Conservation (phyloP, 805 yeast genomes). For the Ogataea zsoltii region DNA sequence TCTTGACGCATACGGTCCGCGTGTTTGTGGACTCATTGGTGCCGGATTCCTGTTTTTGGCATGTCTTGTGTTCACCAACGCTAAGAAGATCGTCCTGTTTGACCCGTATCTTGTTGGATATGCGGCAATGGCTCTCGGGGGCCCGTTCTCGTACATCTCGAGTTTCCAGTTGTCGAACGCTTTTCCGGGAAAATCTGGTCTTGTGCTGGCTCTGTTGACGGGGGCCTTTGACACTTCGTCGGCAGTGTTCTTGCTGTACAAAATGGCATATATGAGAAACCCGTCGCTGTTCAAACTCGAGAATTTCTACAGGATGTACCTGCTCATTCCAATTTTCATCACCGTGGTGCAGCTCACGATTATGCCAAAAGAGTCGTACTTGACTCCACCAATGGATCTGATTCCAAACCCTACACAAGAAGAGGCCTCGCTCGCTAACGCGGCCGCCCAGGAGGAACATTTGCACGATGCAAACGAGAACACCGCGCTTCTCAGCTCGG, state of each 20-base stretch:
- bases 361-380: conserved; percentile 54
- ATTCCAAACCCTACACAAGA: conserved; percentile 34
- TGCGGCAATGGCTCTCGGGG: conserved; percentile 55
- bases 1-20: conserved; percentile 53
- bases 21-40: conserved; percentile 53
- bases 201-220: conserved; percentile 52
- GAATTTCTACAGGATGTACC: conserved; percentile 47
- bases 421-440: conserved; percentile 28
- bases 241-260: conserved; percentile 53
- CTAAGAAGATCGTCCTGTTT: conserved; percentile 33
- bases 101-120: conserved; percentile 58
- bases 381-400: conserved; percentile 39
- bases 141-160: conserved; percentile 57
- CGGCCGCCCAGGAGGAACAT: conserved; percentile 28
- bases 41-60: conserved; percentile 48
- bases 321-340: conserved; percentile 51
- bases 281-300: conserved; percentile 39
- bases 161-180: conserved; percentile 58
- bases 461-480: conserved; percentile 23
- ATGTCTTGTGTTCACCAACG: conserved; percentile 45
- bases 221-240: conserved; percentile 63
- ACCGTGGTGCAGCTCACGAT: conserved; percentile 44
- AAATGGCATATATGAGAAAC: conserved; percentile 38
- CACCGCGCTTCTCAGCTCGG: conserved; percentile 19
- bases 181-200: conserved; percentile 54